Base-by-base conservation (phyloP, 2,329 filamentous ascomycete species). In the Fusarium subtropicale region DNA sequence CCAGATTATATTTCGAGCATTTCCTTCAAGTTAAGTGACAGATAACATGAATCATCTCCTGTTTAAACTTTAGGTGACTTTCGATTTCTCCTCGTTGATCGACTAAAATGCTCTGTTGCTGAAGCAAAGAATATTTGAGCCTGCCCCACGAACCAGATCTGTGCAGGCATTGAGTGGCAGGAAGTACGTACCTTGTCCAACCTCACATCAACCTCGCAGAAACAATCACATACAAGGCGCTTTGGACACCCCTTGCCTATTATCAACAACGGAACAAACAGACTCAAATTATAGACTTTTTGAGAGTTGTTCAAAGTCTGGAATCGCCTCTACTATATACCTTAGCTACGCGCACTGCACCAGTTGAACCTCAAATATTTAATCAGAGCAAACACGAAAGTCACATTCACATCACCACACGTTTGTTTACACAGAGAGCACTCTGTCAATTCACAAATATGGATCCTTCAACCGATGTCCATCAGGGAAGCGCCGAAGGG, bases 381-480 rank as follows among this genome's bases (percentile, higher is more conserved):
- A 33, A 60, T 54, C 31, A 59, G 36, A 28, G 7, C 15, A 38
- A 39, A 34, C 34, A 30, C 24, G 11, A 33, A 34, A 33, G 22
- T 18, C 24, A 22, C 34, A 45, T n/a, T n/a, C 26, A 20, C 48
- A 38, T 45, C 20, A 16, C 33, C 31, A 12, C 31, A 20, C n/a
- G 13, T 13, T 12, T 16, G 44, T 31, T 18, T 16, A 20, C 51
- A 22, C 24, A 11, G 16, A 15, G 46, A 39, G 22, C 26, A 24
- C 11, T 50, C 28, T 38, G 22, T n/a, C 8, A 6, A 12, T n/a
- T 18, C 33, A 24, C 24, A 28, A 24, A 16, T 26, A 81, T 81
- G 79, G 61, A 71, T 18, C 76, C 77, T 20, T 74, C 76, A 13
- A 64, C 74, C 15, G 79, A 81, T 30, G 57, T 77, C 16, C 60